Evolutionary conservation across 2,329 filamentous ascomycete genomes (phyloP), one percentile per base, ranked within the genome.

Genomic region (Talaromyces sp.): DNA sequence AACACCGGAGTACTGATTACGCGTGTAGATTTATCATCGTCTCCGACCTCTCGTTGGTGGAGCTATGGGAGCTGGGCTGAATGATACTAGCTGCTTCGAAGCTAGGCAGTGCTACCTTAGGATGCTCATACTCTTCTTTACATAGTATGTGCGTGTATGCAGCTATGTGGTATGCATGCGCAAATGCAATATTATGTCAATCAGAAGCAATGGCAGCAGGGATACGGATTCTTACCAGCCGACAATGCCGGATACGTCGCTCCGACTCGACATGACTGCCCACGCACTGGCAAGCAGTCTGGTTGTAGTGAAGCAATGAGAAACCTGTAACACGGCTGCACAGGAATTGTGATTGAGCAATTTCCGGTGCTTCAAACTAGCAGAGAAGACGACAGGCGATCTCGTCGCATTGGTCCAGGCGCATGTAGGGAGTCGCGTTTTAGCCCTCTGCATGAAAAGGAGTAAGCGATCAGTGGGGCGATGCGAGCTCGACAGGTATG

Each of bases 361-460:
- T 22, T 22, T 41, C 19, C 35, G 33, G 37, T 27, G 33, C 56
- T 33, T 54, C 27, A 35, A n/a, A 54, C 27, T 54, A 37, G 50
- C 50, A n/a, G 17, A 27, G 27, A 6, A 31, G 27, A 31, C 27
- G 27, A 31, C 27, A 31, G 27, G 27, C 27, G 45, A 49, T 25
- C 45, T 27, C 19, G 35, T 54, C 50, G 27, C 50, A 54, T 54
- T 35, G 35, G 33, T 25, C 13, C n/a, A 37, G 52, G 52, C 54
- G 54, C 33, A 41, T 4, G 37, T 41, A 37, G 52, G 31, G 27
- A 22, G 33, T 39, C 54, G 54, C 54, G 35, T 58, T 58, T 47
- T 22, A 35, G 57, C 57, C 57, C 56, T 59, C 39, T 59, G 57
- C 58, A 60, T 60, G 39, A 60, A 31, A 31, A 49, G 31, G 58